These are phyloP conservation scores for Aureobasidium pullulans DNA, from an alignment of 2,329 filamentous ascomycete genomes.

Conservation along the genomic window DNA sequence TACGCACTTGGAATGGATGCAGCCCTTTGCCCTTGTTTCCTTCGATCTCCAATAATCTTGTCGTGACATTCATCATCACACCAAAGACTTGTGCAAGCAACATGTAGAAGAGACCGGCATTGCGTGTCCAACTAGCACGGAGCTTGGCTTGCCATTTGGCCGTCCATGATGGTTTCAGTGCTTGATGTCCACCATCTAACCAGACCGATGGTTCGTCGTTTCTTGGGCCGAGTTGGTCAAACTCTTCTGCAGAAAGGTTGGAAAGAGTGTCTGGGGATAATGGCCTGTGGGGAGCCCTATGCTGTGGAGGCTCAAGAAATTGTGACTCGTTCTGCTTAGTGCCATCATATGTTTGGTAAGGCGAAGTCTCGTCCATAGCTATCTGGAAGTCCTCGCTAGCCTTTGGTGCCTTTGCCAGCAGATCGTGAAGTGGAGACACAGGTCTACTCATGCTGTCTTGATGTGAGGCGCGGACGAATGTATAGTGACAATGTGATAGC, in stretches of 20 bases:
- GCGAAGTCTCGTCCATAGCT: not conserved
- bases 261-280: slow-evolving; percentile 39
- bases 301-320: slow-evolving; percentile 6
- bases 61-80: slow-evolving; percentile 76
- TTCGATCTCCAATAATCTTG: slow-evolving; percentile 63
- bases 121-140: slow-evolving; percentile 50
- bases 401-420: not conserved
- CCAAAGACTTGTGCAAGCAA: slow-evolving; percentile 73
- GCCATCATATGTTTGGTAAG: not conserved
- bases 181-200: slow-evolving; percentile 1
- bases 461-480: not conserved
- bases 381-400: not conserved
- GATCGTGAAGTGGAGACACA: not conserved
- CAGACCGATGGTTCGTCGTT: not conserved
- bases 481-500: no score
- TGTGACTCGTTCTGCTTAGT: not conserved
- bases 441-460: not conserved
- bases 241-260: slow-evolving; percentile 28
- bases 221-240: slow-evolving; percentile 22
- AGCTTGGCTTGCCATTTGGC: slow-evolving; percentile 25
- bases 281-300: slow-evolving; percentile 25
- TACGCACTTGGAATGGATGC: slow-evolving; percentile 64
- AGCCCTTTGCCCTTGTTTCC: slow-evolving; percentile 61
- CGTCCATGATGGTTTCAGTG: slow-evolving; percentile 6
- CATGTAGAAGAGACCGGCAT: slow-evolving; percentile 68